Evolutionary conservation across 2,329 filamentous ascomycete species (phyloP).

Genomic region (Colletotrichum trifolii): DNA sequence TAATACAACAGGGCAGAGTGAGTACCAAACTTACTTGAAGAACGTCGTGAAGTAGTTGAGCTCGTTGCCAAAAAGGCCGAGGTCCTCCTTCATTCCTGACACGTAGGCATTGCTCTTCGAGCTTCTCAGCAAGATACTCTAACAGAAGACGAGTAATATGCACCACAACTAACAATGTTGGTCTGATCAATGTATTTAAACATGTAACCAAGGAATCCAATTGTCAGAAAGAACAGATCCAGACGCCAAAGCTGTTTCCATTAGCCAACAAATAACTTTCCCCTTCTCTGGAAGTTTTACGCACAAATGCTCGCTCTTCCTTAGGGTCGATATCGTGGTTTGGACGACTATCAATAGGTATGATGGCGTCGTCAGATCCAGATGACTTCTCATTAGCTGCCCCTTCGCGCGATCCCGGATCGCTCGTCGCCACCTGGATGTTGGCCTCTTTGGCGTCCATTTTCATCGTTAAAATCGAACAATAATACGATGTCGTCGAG

Average conservation of each 20-base stretch:
- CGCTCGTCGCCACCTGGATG: neutral
- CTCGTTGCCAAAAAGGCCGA: conserved; percentile 41
- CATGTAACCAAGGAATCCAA: conserved; percentile 27
- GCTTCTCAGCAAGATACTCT: no score
- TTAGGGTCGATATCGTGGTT: conserved; percentile 19
- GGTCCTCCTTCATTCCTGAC: conserved; percentile 43
- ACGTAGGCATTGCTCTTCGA: conserved; percentile 42
- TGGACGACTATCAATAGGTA: neutral
- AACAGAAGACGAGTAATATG: no score
- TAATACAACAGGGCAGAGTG: neutral
- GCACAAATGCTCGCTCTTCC: conserved; percentile 29
- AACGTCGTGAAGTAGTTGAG: conserved; percentile 40
- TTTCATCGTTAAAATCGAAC: neutral
- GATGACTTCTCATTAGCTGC: neutral
- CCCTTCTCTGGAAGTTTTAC: neutral
- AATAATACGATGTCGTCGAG: no score
- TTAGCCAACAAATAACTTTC: neutral
- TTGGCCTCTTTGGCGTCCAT: conserved; percentile 5
- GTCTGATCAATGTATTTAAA: conserved; percentile 34
- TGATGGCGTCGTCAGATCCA: neutral
- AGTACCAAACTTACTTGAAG: conserved; percentile 27
- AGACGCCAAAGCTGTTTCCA: conserved; percentile 17
- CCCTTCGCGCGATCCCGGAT: neutral
- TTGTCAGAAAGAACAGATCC: conserved; percentile 24
- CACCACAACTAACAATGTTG: conserved; percentile 10